Evolutionary conservation across 306 rosid genomes (phyloP).

Genomic region (Sindora glabra): DNA sequence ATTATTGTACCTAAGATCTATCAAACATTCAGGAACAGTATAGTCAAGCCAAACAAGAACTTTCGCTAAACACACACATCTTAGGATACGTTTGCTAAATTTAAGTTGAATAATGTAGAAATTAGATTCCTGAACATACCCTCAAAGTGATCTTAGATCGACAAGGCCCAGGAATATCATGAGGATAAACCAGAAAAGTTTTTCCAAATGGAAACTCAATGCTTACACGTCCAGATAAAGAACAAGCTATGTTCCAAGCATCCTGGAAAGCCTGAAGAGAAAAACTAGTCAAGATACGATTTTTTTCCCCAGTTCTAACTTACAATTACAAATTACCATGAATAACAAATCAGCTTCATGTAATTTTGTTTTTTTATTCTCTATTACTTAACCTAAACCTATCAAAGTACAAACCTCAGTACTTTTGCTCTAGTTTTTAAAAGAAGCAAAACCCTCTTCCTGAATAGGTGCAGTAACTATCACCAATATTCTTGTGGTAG

Average conservation of each 20-base stretch:
- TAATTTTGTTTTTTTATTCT: too few species aligned
- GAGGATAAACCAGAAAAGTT: conserved; percentile 52
- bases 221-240: conserved; percentile 20
- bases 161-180: conserved; percentile 74
- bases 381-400: background rate
- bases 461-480: background rate
- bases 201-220: conserved; percentile 46
- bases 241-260: conserved; percentile 73
- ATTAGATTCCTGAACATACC: conserved; percentile 34
- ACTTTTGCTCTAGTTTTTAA: background rate
- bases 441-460: background rate
- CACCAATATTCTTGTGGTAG: background rate
- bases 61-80: background rate
- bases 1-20: conserved; percentile 64
- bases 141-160: conserved; percentile 52
- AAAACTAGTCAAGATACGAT: background rate
- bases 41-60: background rate
- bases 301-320: background rate
- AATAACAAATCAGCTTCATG: background rate
- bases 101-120: background rate
- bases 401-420: background rate
- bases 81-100: background rate
- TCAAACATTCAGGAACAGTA: background rate
- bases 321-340: background rate
- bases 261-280: conserved; percentile 50